Base-by-base conservation (phyloP, 1,139 yeast species). In the Geotrichum citri-aurantii region DNA sequence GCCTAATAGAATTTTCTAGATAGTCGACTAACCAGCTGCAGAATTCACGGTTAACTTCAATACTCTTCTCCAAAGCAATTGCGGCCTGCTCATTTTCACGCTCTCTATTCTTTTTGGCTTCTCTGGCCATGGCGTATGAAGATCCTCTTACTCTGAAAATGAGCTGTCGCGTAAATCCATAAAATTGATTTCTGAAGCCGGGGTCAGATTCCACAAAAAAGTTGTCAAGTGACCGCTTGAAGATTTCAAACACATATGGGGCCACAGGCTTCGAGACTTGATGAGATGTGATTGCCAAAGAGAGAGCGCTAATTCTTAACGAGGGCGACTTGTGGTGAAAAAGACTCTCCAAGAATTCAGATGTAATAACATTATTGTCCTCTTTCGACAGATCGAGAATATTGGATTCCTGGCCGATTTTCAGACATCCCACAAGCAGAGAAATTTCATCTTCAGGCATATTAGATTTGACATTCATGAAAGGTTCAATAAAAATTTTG, bases 81-180 rank as follows among this genome's bases (percentile, higher is more conserved):
- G 59, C 62, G 19, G 31, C 23, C 59, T 62, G 54, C 64, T 64
- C 26, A 54, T 59, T 54, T 52, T 59, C 56, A 26, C 54, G 7
- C 40, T 56, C 55, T 55, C 63, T 65, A 48, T 77, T 65, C 61
- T 78, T 81, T 8, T 65, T 65, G 0, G 77, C 71, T 57, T 82
- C 85, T 66, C 86, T 79, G 48, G 77, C 57, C 33, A 80, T 65
- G 0, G 84, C 79, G 68, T 85, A 83, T 1, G 84, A 73, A 0
- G 93, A 86, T 56, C 86, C 95, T 61, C 86, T 77, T 8, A 88
- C 72, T 64, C 96, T 77, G 48, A 79, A 72, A 3, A 88, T 68
- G 63, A 90, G 84, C 57, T 79, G 83, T 55, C 85, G 79, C 61
- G 89, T 73, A 27, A 81, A 68, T 2, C 92, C 84, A 33, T 78